phyloP scores from a whole-genome alignment of 352 stramenopile genomes.

The Phytophthora pistaciae region DNA sequence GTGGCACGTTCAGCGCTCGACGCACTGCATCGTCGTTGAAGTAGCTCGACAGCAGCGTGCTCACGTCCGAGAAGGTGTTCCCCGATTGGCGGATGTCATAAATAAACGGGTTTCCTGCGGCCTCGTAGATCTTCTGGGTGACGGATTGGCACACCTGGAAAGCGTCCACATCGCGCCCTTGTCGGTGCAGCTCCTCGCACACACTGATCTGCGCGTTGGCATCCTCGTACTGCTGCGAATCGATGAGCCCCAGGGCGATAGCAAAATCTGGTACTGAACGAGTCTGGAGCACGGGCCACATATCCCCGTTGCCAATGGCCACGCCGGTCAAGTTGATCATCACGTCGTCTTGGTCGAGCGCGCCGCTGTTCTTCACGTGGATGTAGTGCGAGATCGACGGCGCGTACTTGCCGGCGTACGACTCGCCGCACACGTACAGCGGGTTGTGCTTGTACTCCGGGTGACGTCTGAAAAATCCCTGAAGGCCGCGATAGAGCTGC shows the following conservation, averaged over 20 bases:
- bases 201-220: slow-evolving; percentile 79
- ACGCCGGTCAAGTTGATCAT: slow-evolving; percentile 87
- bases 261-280: slow-evolving; percentile 83
- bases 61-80: slow-evolving; percentile 71
- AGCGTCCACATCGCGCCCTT: slow-evolving; percentile 78
- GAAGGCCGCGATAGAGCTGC: slow-evolving; percentile 94
- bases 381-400: slow-evolving; percentile 96
- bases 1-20: slow-evolving; percentile 87
- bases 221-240: slow-evolving; percentile 84
- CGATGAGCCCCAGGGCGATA: slow-evolving; percentile 81
- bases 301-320: slow-evolving; percentile 91
- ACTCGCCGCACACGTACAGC: slow-evolving; percentile 90
- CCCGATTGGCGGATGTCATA: slow-evolving; percentile 81
- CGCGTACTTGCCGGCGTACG: slow-evolving; percentile 98
- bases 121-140: slow-evolving; percentile 81
- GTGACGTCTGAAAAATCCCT: slow-evolving; percentile 92
- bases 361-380: slow-evolving; percentile 79
- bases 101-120: slow-evolving; percentile 83
- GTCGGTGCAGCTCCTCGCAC: slow-evolving; percentile 79
- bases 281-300: slow-evolving; percentile 88
- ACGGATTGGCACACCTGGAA: slow-evolving; percentile 76
- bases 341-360: slow-evolving; percentile 40
- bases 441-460: slow-evolving; percentile 76
- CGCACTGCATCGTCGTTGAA: slow-evolving; percentile 85
- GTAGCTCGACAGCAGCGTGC: slow-evolving; percentile 69